Evolutionary conservation across 352 stramenopile species (phyloP).

Genomic region (Thraustochytrium sp.): DNA sequence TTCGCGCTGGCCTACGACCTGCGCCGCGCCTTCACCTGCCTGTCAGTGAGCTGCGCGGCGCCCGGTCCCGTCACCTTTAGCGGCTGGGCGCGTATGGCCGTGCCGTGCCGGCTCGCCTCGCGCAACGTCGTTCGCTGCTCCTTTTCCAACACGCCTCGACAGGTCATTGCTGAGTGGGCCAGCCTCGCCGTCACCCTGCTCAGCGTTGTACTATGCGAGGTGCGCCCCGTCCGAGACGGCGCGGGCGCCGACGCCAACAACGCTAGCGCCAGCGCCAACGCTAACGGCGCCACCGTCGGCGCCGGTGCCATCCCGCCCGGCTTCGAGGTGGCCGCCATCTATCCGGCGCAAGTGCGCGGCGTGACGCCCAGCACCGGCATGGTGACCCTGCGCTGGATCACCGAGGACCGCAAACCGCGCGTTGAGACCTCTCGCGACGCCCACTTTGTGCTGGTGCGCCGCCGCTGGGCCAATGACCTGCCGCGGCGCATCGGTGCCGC

Average conservation of each 20-base stretch:
- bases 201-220: background rate
- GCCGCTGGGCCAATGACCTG: background rate
- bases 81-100: constrained; percentile 4
- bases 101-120: background rate
- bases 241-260: no score
- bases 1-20: background rate
- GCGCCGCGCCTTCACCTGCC: background rate
- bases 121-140: background rate
- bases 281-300: background rate
- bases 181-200: background rate
- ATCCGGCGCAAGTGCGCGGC: background rate
- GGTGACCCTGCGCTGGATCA: background rate
- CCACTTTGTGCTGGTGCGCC: background rate
- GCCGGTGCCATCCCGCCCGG: background rate
- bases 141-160: background rate
- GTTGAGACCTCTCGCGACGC: background rate
- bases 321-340: background rate
- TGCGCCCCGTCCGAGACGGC: background rate
- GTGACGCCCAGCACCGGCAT: background rate
- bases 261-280: no score
- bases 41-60: background rate
- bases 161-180: background rate
- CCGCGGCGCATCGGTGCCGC: background rate
- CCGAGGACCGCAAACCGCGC: background rate
- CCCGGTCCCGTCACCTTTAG: background rate